Conservation (phyloP, 2,329 filamentous ascomycete genomes). For the Trichophyton verrucosum region DNA sequence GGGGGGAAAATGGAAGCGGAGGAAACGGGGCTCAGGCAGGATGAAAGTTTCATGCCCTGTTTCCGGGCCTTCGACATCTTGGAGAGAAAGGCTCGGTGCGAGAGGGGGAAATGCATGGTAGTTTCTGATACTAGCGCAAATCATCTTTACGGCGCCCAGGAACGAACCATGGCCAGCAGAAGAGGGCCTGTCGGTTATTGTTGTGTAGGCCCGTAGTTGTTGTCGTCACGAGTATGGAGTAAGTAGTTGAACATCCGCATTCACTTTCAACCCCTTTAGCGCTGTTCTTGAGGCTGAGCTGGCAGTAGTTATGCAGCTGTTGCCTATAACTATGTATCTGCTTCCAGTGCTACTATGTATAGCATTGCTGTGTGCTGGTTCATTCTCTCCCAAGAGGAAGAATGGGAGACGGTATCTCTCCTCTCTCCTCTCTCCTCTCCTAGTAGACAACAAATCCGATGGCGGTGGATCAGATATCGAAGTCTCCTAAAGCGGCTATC, state of each 20-base stretch:
- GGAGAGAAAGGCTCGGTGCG: slow-evolving; percentile 1
- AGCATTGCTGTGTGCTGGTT: too few relatives aligned
- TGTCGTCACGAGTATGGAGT: background rate
- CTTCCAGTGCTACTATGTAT: too few relatives aligned
- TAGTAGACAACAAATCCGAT: background rate
- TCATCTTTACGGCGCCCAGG: background rate
- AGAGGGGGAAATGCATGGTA: background rate
- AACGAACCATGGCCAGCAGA: background rate
- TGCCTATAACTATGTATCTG: too few relatives aligned
- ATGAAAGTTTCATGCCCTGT: slow-evolving; percentile 1
- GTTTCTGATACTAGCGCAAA: background rate
- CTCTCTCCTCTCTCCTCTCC: too few relatives aligned
- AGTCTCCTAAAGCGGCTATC: slow-evolving; percentile 1
- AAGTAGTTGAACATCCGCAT: background rate
- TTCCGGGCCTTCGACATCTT: background rate
- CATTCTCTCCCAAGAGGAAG: too few relatives aligned
- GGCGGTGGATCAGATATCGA: background rate
- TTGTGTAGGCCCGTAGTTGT: background rate
- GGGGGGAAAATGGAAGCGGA: background rate
- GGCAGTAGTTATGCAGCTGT: background rate
- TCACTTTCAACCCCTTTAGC: background rate
- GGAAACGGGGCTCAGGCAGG: slow-evolving; percentile 3
- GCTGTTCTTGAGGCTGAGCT: background rate
- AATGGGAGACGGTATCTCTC: too few relatives aligned
- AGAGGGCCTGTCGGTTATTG: background rate